A percentile compares a stretch with the other conserved stretches of the same genome.
Conservation (phyloP, 2,329 filamentous ascomycete genomes). For the Pleomassaria siparia region DNA sequence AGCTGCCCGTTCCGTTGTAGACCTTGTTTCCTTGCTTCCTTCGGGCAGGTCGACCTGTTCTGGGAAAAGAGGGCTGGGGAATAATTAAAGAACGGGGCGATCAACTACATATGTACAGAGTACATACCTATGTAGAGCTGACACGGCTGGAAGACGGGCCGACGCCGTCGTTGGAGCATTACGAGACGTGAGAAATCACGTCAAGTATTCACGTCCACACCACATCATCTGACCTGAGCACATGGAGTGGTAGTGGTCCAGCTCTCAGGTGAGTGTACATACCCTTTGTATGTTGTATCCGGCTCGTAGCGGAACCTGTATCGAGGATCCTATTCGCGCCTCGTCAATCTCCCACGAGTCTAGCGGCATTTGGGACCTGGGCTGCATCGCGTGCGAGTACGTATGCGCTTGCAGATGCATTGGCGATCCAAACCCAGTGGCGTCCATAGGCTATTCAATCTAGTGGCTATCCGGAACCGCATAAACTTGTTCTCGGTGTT, state of each 20-base stretch:
- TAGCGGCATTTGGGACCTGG: not conserved
- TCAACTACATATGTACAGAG: no score
- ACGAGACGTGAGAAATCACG: not conserved
- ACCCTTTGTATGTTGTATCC: not conserved
- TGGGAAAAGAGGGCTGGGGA: no score
- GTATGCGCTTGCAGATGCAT: not conserved
- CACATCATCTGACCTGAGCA: not conserved
- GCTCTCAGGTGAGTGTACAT: not conserved
- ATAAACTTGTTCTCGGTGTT: conserved; percentile 1
- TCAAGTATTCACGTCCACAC: not conserved
- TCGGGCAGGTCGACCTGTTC: no score
- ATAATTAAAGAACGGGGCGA: not conserved
- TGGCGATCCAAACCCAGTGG: not conserved
- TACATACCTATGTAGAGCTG: no score
- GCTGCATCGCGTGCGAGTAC: not conserved
- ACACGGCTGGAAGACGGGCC: not conserved
- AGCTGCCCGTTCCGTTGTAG: no score
- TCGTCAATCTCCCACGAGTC: not conserved
- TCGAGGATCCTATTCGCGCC: conserved; percentile 1
- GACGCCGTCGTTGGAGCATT: not conserved
- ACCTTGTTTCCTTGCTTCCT: no score
- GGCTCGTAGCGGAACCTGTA: no score
- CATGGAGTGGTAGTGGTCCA: no score
- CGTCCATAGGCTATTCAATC: not conserved
- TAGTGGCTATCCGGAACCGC: not conserved